Base-by-base conservation (phyloP, 192 early-diverging fungal genomes). In the Globomyces pollinis-pini region DNA sequence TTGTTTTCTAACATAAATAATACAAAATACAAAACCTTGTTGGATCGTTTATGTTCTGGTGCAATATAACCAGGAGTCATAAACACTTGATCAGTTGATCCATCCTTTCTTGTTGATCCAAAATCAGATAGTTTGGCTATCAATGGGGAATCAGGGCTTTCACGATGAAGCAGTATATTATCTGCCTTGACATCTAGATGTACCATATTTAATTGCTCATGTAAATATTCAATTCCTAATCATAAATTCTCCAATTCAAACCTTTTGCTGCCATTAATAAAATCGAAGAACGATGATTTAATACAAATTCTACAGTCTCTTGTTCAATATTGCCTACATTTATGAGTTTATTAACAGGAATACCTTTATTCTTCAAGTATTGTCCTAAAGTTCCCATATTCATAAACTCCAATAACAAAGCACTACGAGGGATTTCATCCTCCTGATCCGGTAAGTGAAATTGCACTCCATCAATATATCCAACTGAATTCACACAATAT, bases 71-170 rank as follows among this genome's bases (percentile, higher is more conserved):
- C 53, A 12, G 53, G 53, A 3, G 53, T 55, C 31, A 28, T 24
- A 36, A 55, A 41, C 6, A 41, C 38, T 23, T 28, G 23, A 21
- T 18, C 29, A 12, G 33, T 6, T 1, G 53, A 36, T 2, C 53
- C 53, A 12, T 55, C 53, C 53, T 55, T 35, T 7, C 29, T 20
- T 31, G 33, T 28, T 12, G 53, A 55, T 23, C 53, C 53, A 18
- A 55, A 55, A 41, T 55, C 53, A 23, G 53, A 38, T 21, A 55
- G 29, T 31, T 55, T 55, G 21, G 53, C 53, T 13, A 33, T 20
- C 5, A 55, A 21, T 55, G 29, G 21, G 29, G 21, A 23, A 13
- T 35, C 33, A 20, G 15, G 38, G 38, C 15, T 39, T 15, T 39
- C 38, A 20, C 15, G 38, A 16, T 55, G 44, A 20, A 47, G n/a